A percentile compares a stretch with the other conserved stretches of the same genome.
Evolutionary conservation across 2,329 filamentous ascomycete species (phyloP).

Genomic region (Alternaria solani): DNA sequence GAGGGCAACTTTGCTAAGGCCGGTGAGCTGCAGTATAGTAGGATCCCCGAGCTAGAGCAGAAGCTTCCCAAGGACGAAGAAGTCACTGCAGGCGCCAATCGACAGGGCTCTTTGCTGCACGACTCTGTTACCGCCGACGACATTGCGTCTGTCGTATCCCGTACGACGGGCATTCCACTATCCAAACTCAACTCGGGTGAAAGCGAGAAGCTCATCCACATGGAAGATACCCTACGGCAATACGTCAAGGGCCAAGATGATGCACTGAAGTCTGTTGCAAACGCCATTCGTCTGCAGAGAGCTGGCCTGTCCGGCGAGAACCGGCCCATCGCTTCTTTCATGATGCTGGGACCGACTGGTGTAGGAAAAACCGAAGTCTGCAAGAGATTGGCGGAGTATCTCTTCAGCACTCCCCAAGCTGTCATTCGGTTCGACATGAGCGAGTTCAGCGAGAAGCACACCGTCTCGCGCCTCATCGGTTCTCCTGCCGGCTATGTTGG

Average conservation of each 20-base stretch:
- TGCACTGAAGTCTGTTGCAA: slow-evolving; percentile 86
- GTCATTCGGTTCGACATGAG: slow-evolving; percentile 97
- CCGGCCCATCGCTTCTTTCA: slow-evolving; percentile 89
- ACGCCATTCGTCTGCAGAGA: slow-evolving; percentile 92
- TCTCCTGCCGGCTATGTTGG: slow-evolving; percentile 94
- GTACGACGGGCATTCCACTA: slow-evolving; percentile 91
- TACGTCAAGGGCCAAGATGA: slow-evolving; percentile 94
- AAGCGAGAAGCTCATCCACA: slow-evolving; percentile 91
- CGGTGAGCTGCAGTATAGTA: slow-evolving; percentile 88
- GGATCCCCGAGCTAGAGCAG: slow-evolving; percentile 81
- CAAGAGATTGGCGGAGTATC: slow-evolving; percentile 91
- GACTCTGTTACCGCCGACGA: slow-evolving; percentile 96
- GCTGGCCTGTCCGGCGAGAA: slow-evolving; percentile 93
- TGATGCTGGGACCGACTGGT: slow-evolving; percentile 96
- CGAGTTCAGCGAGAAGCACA: slow-evolving; percentile 97
- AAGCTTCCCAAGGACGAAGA: slow-evolving; percentile 79
- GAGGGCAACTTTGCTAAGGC: slow-evolving; percentile 88
- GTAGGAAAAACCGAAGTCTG: slow-evolving; percentile 97
- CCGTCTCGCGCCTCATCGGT: slow-evolving; percentile 89
- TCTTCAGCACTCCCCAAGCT: slow-evolving; percentile 91
- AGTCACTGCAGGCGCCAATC: slow-evolving; percentile 30
- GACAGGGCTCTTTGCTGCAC: slow-evolving; percentile 74
- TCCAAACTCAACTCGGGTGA: slow-evolving; percentile 92
- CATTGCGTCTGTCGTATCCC: slow-evolving; percentile 89
- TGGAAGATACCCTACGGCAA: slow-evolving; percentile 88